A percentile compares a stretch with the other conserved stretches of the same genome.
phyloP scores from a whole-genome alignment of 192 early-diverging fungal genomes.

The Linnemannia elongata region DNA sequence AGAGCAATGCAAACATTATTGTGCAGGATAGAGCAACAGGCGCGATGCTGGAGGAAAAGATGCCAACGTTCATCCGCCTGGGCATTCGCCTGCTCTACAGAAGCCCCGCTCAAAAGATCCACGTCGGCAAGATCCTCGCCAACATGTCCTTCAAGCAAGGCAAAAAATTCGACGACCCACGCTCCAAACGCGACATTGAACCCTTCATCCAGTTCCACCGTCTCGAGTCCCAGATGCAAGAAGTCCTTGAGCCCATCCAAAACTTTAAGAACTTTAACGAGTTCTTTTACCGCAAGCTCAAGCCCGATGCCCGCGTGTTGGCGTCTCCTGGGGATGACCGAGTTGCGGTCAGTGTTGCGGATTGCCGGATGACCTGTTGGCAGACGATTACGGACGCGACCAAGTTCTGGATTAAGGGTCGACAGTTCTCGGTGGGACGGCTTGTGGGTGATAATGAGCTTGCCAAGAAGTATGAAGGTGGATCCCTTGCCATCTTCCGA shows the following conservation, averaged over 20 bases:
- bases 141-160: conserved; percentile 79
- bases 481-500: conserved; percentile 77
- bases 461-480: conserved; percentile 70
- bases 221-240: conserved; percentile 66
- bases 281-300: conserved; percentile 89
- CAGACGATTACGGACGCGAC: conserved; percentile 74
- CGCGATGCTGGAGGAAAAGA: conserved; percentile 80
- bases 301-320: conserved; percentile 68
- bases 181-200: conserved; percentile 72
- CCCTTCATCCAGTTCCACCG: conserved; percentile 82
- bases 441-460: conserved; percentile 67
- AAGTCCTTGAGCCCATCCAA: conserved; percentile 77
- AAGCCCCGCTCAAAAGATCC: conserved; percentile 61
- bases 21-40: conserved; percentile 79
- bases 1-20: conserved; percentile 82
- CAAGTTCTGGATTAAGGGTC: conserved; percentile 86
- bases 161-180: conserved; percentile 74
- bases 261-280: conserved; percentile 85
- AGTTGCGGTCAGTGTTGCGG: conserved; percentile 80
- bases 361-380: conserved; percentile 80
- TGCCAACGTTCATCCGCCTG: conserved; percentile 81
- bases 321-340: conserved; percentile 59
- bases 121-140: conserved; percentile 62
- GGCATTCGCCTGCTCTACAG: conserved; percentile 87
- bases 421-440: conserved; percentile 72